Base-by-base conservation (phyloP, 495 filamentous ascomycete species). In the Halenospora varia region DNA sequence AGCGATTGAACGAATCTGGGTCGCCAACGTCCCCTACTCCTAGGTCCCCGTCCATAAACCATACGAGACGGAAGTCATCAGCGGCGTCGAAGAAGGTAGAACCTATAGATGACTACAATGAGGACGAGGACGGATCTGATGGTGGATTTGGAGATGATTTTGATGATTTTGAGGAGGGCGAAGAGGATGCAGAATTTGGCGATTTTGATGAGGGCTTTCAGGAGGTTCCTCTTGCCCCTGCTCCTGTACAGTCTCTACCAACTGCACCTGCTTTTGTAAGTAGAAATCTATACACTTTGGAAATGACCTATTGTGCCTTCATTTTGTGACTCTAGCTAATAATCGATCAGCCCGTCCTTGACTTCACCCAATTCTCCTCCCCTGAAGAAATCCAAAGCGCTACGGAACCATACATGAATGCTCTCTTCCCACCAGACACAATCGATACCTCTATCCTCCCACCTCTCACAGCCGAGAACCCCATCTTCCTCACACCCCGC, bases 161-260 rank as follows among this genome's bases (percentile, higher is more conserved):
- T 81, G 94, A 97, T 71, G 92, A 97, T 64, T 97, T 97, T 68
- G 92, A 92, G 67, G 91, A 90, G 68, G 89, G 86, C 41, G 81
- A 79, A 52, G 84, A 85, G 53, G 81, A 83, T 61, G 82, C 78
- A 59, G 91, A 94, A 71, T 93, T 93, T 78, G 90, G 84, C 49
- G 91, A 96, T 70, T 97, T 97, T 74, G 90, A 89, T 66, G 89
- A 93, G 65, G 90, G 82, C 47, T 91, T 92, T 73, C 82, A 90
- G 73, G 77, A 88, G 61, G 70, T 73, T 57, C 52, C 71, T 46
- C 66, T 73, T 55, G 72, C 77, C 64, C 71, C 75, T 25, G 71
- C 76, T 48, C 70, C 71, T 61, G 25, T 25, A 49, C 70, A 66
- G 59, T 67, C 66, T 26, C 69, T 77, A 56, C 71, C 73, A 55